Evolutionary conservation across 2,329 filamentous ascomycete species (phyloP), one percentile per base, ranked within the genome.

Genomic region (Neophaeococcomyces mojaviensis): DNA sequence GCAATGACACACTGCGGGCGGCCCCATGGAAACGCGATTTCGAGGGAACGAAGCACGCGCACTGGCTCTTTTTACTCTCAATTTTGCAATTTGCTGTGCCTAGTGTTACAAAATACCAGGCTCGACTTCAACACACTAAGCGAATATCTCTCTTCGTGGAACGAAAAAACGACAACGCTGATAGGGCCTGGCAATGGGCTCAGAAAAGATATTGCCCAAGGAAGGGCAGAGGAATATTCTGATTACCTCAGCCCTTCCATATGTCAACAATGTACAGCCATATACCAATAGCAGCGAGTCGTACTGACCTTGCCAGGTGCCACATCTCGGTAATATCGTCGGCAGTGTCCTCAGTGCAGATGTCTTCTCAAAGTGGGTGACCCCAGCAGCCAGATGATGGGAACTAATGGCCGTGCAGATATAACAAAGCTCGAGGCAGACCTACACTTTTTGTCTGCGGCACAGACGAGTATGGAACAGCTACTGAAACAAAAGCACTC

Each of bases 401-500:
- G 19, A 28, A 28, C 10, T 28, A 28, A 28, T 10, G 10, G 10
- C 24, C 5, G 24, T 28, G 10, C 24, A 28, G 53, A 40, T 94
- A 84, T 68, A 86, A 83, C 69, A 87, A 87, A 66, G 82, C 85
- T 35, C 79, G 87, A 59, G 85, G 83, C 46, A 77, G 83, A 60
- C 85, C 81, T 55, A 94, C 88, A 1, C 76, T 95, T 41, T 95
- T 81, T 65, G 75, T 95, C 56, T 94, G 89, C 66, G 88, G 88
- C 47, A 86, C 82, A 42, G 90, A 96, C 70, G 87, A 97, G 68
- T 97, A 96, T 66, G 90, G 90, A 48, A 97, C 90, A 10, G 89
- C 90, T 18, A 95, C 89, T 26, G 90, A 96, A 68, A 95, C 90
- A 20, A 95, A 94, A 71, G 90, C 90, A 3, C 79, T 96, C 33